These are phyloP conservation scores for Rhododendron simsii DNA, from an alignment of 148 eudicot species.

Conservation along the genomic window DNA sequence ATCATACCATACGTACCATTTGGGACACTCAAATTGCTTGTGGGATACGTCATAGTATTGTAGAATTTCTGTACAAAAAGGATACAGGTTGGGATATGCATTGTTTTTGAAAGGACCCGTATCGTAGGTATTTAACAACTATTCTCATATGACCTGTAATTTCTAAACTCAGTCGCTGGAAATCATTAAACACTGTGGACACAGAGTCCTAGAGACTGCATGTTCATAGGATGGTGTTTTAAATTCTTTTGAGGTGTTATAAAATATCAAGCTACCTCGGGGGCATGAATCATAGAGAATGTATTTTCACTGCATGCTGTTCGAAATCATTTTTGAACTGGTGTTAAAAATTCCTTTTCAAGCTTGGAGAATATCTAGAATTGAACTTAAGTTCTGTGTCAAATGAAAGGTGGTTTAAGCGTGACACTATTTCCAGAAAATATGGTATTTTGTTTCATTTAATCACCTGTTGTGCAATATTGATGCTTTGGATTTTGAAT, in stretches of 20 bases:
- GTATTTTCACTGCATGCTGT: neutral
- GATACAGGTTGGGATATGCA: neutral
- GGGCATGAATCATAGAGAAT: neutral
- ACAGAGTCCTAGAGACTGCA: neutral
- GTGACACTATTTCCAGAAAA: neutral
- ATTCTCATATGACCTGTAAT: neutral
- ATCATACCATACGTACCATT: neutral
- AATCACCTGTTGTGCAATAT: neutral
- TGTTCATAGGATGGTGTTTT: neutral
- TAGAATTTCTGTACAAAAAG: neutral
- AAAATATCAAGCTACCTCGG: neutral
- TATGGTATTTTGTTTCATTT: neutral
- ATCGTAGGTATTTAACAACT: neutral
- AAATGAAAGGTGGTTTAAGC: neutral
- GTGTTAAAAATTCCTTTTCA: neutral
- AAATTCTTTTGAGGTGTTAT: neutral
- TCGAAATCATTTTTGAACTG: neutral
- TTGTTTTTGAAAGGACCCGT: neutral
- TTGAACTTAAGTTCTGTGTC: neutral
- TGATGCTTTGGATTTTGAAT: neutral
- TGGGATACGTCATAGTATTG: neutral
- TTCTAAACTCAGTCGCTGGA: neutral
- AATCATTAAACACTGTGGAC: neutral
- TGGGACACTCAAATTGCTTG: neutral
- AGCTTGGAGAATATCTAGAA: neutral